Percentiles rank a stretch among this genome's conserved stretches.
These are phyloP conservation scores for Lactarius trivialis DNA, from an alignment of 768 basidiomycete species.

Conservation along the genomic window DNA sequence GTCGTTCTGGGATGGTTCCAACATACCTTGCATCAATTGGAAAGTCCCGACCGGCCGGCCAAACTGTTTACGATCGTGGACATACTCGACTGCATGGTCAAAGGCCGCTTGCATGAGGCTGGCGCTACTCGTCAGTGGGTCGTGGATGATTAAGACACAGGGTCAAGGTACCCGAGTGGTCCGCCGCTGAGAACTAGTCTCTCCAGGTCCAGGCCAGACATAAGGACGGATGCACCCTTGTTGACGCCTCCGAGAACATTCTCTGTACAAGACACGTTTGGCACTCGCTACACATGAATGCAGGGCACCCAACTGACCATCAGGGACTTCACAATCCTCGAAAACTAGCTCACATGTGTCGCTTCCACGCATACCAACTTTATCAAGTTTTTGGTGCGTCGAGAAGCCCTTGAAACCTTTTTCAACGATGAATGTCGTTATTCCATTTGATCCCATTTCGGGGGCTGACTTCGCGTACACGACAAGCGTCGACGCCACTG, in stretches of 20 bases:
- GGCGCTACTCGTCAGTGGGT: neutral
- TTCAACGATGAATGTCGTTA: constrained; percentile 89
- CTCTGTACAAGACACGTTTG: constrained; percentile 36
- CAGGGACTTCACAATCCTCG: constrained; percentile 83
- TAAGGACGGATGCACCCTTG: constrained; percentile 79
- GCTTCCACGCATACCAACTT: constrained; percentile 94
- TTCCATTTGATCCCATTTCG: constrained; percentile 73
- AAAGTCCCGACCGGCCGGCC: constrained; percentile 82
- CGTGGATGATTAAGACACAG: neutral
- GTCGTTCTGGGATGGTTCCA: neutral
- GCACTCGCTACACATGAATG: constrained; percentile 5
- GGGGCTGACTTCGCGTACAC: constrained; percentile 90
- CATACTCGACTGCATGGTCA: constrained; percentile 79
- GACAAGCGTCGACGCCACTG: constrained; percentile 81
- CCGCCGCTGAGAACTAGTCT: constrained; percentile 88
- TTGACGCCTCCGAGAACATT: constrained; percentile 79
- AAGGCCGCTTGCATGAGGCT: constrained; percentile 93
- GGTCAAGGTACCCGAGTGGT: constrained; percentile 63
- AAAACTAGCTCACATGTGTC: constrained; percentile 94
- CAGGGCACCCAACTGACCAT: constrained; percentile 45
- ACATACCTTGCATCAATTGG: constrained; percentile 90
- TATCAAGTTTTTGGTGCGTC: constrained; percentile 86
- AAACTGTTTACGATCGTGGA: constrained; percentile 93
- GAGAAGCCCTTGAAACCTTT: constrained; percentile 79
- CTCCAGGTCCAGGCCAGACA: constrained; percentile 92